Percentiles rank a stretch among this genome's conserved stretches.
Conservation (phyloP, 768 basidiomycete genomes). For the Naematelia aurantialba region DNA sequence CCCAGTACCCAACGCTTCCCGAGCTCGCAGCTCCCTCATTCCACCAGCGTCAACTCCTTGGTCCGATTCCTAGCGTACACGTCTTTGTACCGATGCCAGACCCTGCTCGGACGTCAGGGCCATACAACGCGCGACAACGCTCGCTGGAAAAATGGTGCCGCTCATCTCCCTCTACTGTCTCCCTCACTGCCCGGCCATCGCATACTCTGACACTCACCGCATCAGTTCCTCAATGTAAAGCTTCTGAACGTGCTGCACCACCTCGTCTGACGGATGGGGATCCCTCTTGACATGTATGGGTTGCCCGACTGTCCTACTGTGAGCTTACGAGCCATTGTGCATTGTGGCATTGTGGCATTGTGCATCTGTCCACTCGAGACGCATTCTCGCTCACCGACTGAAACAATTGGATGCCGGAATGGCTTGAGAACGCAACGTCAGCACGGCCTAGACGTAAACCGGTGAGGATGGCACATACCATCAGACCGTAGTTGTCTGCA, state of each 20-base stretch:
- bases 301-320: conserved; percentile 63
- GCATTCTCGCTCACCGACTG: conserved; percentile 72
- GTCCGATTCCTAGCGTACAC: conserved; percentile 79
- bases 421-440: conserved; percentile 55
- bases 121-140: no score
- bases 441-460: background rate
- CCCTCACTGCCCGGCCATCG: no score
- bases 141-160: no score
- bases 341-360: no score
- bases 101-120: no score
- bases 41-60: conserved; percentile 50
- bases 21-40: conserved; percentile 30
- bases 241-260: conserved; percentile 72
- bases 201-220: conserved; percentile 57
- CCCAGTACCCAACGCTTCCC: no score
- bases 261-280: conserved; percentile 76
- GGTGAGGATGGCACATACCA: conserved; percentile 49
- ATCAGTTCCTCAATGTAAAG: conserved; percentile 89
- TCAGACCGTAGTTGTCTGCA: conserved; percentile 84
- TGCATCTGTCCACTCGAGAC: background rate
- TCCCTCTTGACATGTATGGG: conserved; percentile 76
- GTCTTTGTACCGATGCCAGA: conserved; percentile 96
- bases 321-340: background rate
- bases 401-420: conserved; percentile 89
- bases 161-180: conserved; percentile 15